Evolutionary conservation across 495 filamentous ascomycete genomes (phyloP), one percentile per base, ranked within the genome.

Genomic region (Podospora fimiseda): DNA sequence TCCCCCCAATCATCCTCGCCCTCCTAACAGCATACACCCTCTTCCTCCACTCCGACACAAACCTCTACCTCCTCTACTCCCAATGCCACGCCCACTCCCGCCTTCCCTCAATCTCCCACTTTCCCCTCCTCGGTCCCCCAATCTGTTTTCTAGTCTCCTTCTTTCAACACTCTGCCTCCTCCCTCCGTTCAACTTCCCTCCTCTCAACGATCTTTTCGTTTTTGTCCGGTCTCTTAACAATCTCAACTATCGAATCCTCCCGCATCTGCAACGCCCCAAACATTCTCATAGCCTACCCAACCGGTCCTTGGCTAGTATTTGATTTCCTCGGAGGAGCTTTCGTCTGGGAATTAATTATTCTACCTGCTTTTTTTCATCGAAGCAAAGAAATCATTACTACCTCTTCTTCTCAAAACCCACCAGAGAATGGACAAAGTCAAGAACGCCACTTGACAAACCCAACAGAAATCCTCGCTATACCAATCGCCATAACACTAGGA

Each of bases 81-180:
- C 71, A 74, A 43, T 74, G 71, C 57, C 68, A 74, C 50, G 58
- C 71, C 19, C 65, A 62, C 11, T 54, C 68, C 8, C 68, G 68
- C 27, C 39, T 74, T 11, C 65, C 64, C 15, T 65, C 40, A 41
- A 55, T 72, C 20, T 61, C 63, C 3, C 61, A 53, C 43, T 27
- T 67, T 15, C 70, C 69, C 14, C 24, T 69, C n/a, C 30, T 74
- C 44, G 70, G 65, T 30, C 51, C 64, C 14, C 67, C 67, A 14
- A 39, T 61, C 18, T 74, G 71, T 54, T 74, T 71, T 48, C 57
- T 72, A 33, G 67, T 70, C 50, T 60, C 56, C 57, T 66, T 69
- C 64, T 68, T 72, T 56, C 56, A 62, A 22, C 56, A 58, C 23
- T 63, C 70, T 9, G 55, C 59, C 22, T 59, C 58, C 9, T 57